A percentile compares a stretch with the other conserved stretches of the same genome.
Evolutionary conservation across 352 stramenopile genomes (phyloP).

Genomic region (Aphanomyces stellatus): DNA sequence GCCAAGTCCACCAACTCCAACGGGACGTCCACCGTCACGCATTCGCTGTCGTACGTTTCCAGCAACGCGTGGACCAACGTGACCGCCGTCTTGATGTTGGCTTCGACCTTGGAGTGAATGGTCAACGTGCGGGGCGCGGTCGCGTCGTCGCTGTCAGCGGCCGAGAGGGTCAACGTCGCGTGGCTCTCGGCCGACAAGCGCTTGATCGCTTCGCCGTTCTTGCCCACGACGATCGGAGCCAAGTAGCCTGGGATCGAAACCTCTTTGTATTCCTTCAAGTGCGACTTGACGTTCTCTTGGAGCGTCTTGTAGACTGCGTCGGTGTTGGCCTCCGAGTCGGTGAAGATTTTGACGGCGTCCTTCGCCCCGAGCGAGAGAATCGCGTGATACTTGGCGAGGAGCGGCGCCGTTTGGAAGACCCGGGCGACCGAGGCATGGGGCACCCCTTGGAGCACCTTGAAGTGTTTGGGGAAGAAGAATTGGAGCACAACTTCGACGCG

Average conservation of each 20-base stretch:
- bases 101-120: constrained; percentile 53
- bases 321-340: constrained; percentile 44
- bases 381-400: constrained; percentile 36
- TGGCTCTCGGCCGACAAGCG: constrained; percentile 53
- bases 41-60: constrained; percentile 13
- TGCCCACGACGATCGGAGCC: constrained; percentile 57
- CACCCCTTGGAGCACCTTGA: constrained; percentile 40
- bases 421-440: constrained; percentile 39
- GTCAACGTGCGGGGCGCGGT: constrained; percentile 36
- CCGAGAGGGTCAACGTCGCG: constrained; percentile 10
- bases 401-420: constrained; percentile 53
- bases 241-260: constrained; percentile 52
- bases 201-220: constrained; percentile 72
- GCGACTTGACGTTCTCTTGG: constrained; percentile 38
- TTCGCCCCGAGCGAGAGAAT: constrained; percentile 50
- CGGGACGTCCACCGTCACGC: constrained; percentile 4
- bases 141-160: constrained; percentile 8
- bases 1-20: neutral
- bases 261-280: constrained; percentile 63
- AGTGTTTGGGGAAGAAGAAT: constrained; percentile 64
- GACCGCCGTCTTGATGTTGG: constrained; percentile 43
- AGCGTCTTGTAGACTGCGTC: constrained; percentile 37
- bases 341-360: constrained; percentile 55
- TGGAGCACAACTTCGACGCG: constrained; percentile 65
- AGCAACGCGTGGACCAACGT: neutral